Evolutionary conservation across 2,329 filamentous ascomycete species (phyloP).

Genomic region (Ophioceras dolichostomum): DNA sequence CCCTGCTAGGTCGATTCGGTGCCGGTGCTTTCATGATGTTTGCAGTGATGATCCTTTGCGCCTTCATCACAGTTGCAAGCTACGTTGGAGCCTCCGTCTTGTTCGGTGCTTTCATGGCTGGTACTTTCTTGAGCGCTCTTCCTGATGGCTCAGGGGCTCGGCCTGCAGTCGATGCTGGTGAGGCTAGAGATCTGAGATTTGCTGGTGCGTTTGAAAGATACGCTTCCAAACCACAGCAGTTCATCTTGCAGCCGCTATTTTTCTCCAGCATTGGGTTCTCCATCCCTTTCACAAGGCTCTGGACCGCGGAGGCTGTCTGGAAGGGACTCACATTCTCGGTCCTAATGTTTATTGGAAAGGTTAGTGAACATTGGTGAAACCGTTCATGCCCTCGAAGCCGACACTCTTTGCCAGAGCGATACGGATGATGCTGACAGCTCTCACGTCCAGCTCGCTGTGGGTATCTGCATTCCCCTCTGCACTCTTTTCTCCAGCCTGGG

Average conservation of each 20-base stretch:
- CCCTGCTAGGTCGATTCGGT: not conserved
- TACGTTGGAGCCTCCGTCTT: slow-evolving; percentile 53
- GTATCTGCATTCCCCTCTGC: no score
- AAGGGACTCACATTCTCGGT: slow-evolving; percentile 59
- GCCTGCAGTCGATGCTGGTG: no score
- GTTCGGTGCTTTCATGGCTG: slow-evolving; percentile 51
- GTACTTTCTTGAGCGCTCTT: slow-evolving; percentile 19
- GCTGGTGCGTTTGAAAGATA: slow-evolving; percentile 35
- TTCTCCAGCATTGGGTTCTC: slow-evolving; percentile 69
- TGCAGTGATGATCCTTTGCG: not conserved
- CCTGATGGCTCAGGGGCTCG: not conserved
- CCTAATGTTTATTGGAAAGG: slow-evolving; percentile 55
- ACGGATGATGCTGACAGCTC: no score
- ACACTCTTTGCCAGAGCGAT: no score
- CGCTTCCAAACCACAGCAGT: slow-evolving; percentile 16
- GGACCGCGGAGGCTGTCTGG: slow-evolving; percentile 52
- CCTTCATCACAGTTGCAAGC: slow-evolving; percentile 24
- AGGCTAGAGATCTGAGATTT: not conserved
- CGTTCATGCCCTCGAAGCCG: no score
- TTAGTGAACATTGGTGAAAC: no score
- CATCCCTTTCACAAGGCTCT: slow-evolving; percentile 62
- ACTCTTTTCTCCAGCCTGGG: no score
- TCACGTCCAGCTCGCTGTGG: no score
- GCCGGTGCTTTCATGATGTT: not conserved
- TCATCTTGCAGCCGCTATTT: slow-evolving; percentile 58